Evolutionary conservation across 257 asterid genomes (phyloP).

Genomic region (Salvia splendens): DNA sequence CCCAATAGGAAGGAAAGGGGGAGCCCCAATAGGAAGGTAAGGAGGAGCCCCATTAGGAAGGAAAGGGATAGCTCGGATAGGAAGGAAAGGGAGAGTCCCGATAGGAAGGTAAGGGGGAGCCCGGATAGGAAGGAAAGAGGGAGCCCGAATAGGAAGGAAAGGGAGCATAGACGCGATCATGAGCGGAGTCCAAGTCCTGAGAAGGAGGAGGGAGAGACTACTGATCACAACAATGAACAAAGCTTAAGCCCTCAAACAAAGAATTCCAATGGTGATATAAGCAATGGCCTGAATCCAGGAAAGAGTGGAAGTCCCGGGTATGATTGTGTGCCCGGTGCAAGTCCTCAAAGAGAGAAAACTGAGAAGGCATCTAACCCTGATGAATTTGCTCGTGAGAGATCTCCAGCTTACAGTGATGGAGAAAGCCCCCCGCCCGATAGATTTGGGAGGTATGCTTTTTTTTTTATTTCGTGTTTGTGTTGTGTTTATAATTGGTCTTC

Average conservation of each 20-base stretch:
- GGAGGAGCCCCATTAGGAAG: conserved; percentile 45
- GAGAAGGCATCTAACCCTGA: conserved; percentile 44
- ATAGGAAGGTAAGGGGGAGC: conserved; percentile 46
- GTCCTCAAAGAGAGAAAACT: conserved; percentile 47
- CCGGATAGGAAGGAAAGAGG: conserved; percentile 31
- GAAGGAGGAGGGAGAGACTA: conserved; percentile 40
- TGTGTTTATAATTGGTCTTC: background rate
- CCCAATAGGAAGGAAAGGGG: conserved; percentile 45
- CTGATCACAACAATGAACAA: conserved; percentile 33
- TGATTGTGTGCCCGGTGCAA: conserved; percentile 37
- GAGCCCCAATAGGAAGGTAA: conserved; percentile 45
- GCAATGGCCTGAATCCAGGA: conserved; percentile 34
- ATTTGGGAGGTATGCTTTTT: conserved; percentile 47
- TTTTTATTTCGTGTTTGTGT: background rate
- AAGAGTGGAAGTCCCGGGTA: conserved; percentile 48
- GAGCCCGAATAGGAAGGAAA: conserved; percentile 46
- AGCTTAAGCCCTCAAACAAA: conserved; percentile 47
- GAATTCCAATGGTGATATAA: conserved; percentile 41
- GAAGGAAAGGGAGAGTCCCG: conserved; percentile 41
- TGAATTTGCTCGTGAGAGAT: conserved; percentile 42
- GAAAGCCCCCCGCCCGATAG: conserved; percentile 53
- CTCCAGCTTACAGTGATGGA: conserved; percentile 50
- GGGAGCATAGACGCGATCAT: conserved; percentile 37
- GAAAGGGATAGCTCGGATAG: conserved; percentile 42
- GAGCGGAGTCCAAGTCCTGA: conserved; percentile 43